These are phyloP conservation scores for Talaromyces borbonicus DNA, from an alignment of 495 filamentous ascomycete genomes.

Conservation along the genomic window DNA sequence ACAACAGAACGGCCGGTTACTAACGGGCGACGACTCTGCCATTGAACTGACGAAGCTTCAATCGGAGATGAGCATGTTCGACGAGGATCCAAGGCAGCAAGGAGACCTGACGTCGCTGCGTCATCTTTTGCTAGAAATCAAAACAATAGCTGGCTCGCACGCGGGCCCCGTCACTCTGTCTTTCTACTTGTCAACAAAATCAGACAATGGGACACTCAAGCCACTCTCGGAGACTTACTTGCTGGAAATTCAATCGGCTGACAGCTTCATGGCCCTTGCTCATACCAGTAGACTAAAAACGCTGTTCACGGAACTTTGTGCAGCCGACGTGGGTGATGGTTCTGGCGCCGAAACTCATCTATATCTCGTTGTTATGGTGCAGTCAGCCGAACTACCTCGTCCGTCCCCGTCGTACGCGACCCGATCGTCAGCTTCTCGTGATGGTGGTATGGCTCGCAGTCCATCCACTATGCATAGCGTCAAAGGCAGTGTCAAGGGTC, in stretches of 20 bases:
- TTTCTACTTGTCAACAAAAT: conserved; percentile 68
- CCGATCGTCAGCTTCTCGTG: conserved; percentile 25
- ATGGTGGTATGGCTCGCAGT: conserved; percentile 25
- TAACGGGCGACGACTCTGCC: conserved; percentile 87
- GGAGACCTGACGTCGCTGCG: conserved; percentile 66
- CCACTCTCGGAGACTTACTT: conserved; percentile 75
- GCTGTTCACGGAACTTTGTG: conserved; percentile 74
- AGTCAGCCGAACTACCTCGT: conserved; percentile 48
- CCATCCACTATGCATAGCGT: conserved; percentile 18
- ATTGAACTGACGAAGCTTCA: conserved; percentile 86
- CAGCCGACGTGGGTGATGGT: conserved; percentile 74
- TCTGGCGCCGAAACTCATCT: conserved; percentile 55
- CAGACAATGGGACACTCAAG: conserved; percentile 46
- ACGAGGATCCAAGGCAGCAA: conserved; percentile 56
- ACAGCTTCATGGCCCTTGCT: conserved; percentile 48
- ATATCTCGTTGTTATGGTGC: conserved; percentile 76
- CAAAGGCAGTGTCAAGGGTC: conserved; percentile 40
- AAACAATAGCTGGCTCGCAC: conserved; percentile 61
- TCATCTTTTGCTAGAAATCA: conserved; percentile 79
- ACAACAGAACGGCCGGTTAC: conserved; percentile 64
- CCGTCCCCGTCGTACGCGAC: conserved; percentile 19
- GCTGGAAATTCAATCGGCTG: conserved; percentile 66
- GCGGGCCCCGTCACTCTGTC: conserved; percentile 64
- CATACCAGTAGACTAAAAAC: conserved; percentile 64
- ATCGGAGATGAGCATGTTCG: conserved; percentile 89